Evolutionary conservation across 2,329 filamentous ascomycete species (phyloP), one percentile per base, ranked within the genome.

Genomic region (Calonectria pteridis): DNA sequence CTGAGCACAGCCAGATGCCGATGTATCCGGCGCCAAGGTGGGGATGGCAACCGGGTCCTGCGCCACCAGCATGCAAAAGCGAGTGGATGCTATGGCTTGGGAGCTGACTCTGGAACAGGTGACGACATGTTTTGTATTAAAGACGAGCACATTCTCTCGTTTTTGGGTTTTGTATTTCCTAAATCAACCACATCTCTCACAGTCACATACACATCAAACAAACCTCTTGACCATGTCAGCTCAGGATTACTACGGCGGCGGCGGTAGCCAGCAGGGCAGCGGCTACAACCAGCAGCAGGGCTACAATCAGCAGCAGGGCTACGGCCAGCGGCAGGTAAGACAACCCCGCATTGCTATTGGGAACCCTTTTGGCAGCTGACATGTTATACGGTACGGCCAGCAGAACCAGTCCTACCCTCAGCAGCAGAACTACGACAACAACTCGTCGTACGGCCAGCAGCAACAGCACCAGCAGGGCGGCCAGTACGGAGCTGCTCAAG

Each of bases 231-330:
- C 29, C 31, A 80, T 80, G 78, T 79, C 78, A 29, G 76, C 78
- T 40, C 76, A 80, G 35, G 78, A 80, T 23, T 80, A 80, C 70
- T 80, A 80, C 65, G 26, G 73, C 13, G 73, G 77, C 13, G 66
- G 71, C 14, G 53, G 77, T 6, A 64, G 76, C 23, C 64, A 73
- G 11, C 71, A 74, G 33, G 43, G 43, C n/a, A n/a, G 43, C 9
- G 43, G 40, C 18, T 73, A 75, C 43, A 67, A 63, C 31, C n/a
- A n/a, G n/a, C n/a, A n/a, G n/a, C 67, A 71, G 18, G 74, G 73
- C 7, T 78, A 80, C 63, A 72, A 73, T 29, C 71, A 78, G 1
- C 77, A 79, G 53, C 4, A 43, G 69, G 43, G 49, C n/a, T 65
- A 70, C 59, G 65, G 58, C 63, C 49, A 67, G 18, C 71, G 72